These are phyloP conservation scores for Rauvolfia tetraphylla DNA, from an alignment of 257 asterid genomes.

Conservation along the genomic window DNA sequence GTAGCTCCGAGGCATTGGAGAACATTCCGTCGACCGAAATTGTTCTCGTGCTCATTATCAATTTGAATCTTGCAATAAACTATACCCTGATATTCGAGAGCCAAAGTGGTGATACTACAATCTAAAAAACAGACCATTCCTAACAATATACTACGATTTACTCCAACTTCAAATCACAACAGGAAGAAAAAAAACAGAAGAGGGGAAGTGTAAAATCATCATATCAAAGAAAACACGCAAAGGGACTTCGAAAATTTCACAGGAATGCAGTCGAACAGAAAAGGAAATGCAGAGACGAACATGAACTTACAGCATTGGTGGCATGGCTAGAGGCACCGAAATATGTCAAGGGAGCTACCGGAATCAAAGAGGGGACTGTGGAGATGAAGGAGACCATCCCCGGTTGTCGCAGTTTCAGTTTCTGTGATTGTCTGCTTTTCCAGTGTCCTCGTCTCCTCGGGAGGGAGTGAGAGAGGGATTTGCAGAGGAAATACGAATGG, in stretches of 20 bases:
- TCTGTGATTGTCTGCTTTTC: not conserved
- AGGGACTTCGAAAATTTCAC: not conserved
- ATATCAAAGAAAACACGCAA: not conserved
- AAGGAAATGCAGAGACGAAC: not conserved
- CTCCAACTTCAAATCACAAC: too few relatives aligned
- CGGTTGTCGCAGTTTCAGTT: conserved; percentile 24
- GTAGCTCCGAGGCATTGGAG: conserved; percentile 66
- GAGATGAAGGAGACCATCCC: conserved; percentile 68
- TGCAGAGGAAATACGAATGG: conserved; percentile 2
- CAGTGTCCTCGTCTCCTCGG: not conserved
- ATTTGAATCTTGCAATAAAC: conserved; percentile 50
- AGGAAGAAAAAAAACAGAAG: not conserved
- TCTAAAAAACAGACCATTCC: not conserved
- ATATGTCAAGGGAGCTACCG: conserved; percentile 37
- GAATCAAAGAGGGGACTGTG: conserved; percentile 54
- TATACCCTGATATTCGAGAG: conserved; percentile 31
- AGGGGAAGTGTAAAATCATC: not conserved
- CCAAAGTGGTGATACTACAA: not conserved
- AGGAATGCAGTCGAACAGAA: not conserved
- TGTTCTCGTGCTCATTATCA: conserved; percentile 31
- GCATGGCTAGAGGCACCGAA: conserved; percentile 27
- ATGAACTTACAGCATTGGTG: conserved; percentile 46
- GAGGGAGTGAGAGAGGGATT: not conserved
- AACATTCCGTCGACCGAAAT: conserved; percentile 55
- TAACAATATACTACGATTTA: not conserved